Conservation (phyloP, 2,329 filamentous ascomycete species). For the Graphium sp. region DNA sequence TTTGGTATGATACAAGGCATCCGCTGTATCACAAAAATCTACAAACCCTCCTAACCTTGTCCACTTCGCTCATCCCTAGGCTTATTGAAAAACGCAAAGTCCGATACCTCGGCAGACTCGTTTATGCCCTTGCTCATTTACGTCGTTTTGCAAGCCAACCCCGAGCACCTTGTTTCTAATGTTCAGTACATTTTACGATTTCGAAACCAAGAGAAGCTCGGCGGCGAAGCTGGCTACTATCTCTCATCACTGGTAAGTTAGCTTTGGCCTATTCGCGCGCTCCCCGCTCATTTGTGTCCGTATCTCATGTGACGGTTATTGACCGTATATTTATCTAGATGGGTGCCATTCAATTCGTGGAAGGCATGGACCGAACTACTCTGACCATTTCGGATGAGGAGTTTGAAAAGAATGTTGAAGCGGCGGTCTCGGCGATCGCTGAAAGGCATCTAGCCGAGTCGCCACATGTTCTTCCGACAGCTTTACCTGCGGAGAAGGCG, state of each 20-base stretch:
- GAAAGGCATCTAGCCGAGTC: slow-evolving; percentile 58
- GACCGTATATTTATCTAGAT: slow-evolving; percentile 29
- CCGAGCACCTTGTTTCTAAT: slow-evolving; percentile 90
- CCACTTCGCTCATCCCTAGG: slow-evolving; percentile 29
- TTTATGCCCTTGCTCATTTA: slow-evolving; percentile 94
- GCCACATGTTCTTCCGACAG: slow-evolving; percentile 10
- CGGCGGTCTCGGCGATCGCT: slow-evolving; percentile 85
- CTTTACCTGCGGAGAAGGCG: slow-evolving; percentile 24
- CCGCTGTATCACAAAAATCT: not conserved
- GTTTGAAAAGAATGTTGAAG: slow-evolving; percentile 92
- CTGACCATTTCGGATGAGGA: slow-evolving; percentile 89
- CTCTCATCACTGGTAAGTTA: slow-evolving; percentile 67
- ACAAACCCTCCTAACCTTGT: slow-evolving; percentile 2
- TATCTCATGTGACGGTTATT: slow-evolving; percentile 6
- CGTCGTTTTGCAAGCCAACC: slow-evolving; percentile 85
- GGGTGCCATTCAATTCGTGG: slow-evolving; percentile 92
- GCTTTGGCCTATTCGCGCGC: not conserved
- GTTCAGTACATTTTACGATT: slow-evolving; percentile 97
- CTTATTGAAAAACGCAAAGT: slow-evolving; percentile 77
- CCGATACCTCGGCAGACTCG: slow-evolving; percentile 87
- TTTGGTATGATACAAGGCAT: slow-evolving; percentile 57
- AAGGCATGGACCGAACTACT: slow-evolving; percentile 86
- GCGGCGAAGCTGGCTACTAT: slow-evolving; percentile 96
- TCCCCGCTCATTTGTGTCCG: not conserved
- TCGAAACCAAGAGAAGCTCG: slow-evolving; percentile 91